phyloP scores from a whole-genome alignment of 2,329 filamentous ascomycete genomes.

The Microcyclosporella mali region DNA sequence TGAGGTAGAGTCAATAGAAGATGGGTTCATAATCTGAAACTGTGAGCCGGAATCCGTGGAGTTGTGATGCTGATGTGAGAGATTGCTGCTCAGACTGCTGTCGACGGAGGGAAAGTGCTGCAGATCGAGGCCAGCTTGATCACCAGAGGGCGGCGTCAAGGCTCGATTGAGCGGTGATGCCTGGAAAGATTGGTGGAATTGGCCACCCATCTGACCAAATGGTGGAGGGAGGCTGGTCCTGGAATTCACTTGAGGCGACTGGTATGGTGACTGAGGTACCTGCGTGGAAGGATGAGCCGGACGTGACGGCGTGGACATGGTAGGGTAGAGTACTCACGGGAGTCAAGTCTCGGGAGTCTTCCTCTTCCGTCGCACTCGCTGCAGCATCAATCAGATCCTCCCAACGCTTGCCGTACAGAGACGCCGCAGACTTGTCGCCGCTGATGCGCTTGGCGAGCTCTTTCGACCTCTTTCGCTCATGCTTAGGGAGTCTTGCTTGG shows the following conservation, averaged over 20 bases:
- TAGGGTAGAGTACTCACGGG: slow-evolving; percentile 56
- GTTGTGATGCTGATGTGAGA: slow-evolving; percentile 29
- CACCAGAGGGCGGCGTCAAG: slow-evolving; percentile 65
- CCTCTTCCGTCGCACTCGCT: slow-evolving; percentile 86
- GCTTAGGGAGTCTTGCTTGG: slow-evolving; percentile 68
- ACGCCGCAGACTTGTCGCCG: slow-evolving; percentile 63
- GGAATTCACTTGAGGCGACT: slow-evolving; percentile 46
- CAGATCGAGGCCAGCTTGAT: slow-evolving; percentile 37
- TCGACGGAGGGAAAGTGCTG: slow-evolving; percentile 88
- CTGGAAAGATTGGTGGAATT: slow-evolving; percentile 61
- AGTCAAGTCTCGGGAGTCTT: slow-evolving; percentile 74
- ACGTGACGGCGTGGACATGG: background rate
- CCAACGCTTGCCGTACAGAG: slow-evolving; percentile 79
- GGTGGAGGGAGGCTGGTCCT: slow-evolving; percentile 58
- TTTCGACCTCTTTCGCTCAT: slow-evolving; percentile 74
- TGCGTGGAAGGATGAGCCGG: slow-evolving; percentile 16
- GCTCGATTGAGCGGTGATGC: slow-evolving; percentile 87
- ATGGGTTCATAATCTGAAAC: slow-evolving; percentile 50
- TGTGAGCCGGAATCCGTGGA: slow-evolving; percentile 56
- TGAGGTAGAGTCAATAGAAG: slow-evolving; percentile 40
- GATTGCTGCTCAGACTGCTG: slow-evolving; percentile 45
- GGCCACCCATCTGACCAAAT: slow-evolving; percentile 36
- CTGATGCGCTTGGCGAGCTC: slow-evolving; percentile 67
- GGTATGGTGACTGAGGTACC: slow-evolving; percentile 47
- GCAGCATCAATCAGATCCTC: slow-evolving; percentile 93